Evolutionary conservation across 2,329 filamentous ascomycete species (phyloP), one percentile per base, ranked within the genome.

Genomic region (Pleoardoris graminearum): DNA sequence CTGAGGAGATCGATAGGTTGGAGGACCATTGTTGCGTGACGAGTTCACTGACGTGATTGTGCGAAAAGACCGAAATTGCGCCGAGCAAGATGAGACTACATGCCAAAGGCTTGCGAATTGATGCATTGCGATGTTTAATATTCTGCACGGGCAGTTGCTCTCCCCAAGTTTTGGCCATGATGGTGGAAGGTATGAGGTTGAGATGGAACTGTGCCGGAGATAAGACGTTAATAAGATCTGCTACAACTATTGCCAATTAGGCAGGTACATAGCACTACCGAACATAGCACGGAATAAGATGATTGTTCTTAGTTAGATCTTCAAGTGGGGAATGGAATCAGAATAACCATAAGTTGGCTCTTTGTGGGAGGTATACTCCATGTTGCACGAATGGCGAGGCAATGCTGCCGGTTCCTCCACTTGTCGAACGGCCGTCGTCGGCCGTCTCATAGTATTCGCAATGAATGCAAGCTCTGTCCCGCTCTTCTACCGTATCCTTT

Each of bases 191-290:
- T 44, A 30, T 53, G 38, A 52, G 32, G 41, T 30, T 37, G 32
- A 50, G 27, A 32, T 50, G 50, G 47, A 25, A 27, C 30, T 27
- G 25, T 27, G 33, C 14, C 52, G 57, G 54, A 51, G 49, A 35
- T 51, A 38, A 54, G 32, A 41, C 16, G 30, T 14, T 17, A 50
- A 16, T 32, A 3, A 12, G 7, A 11, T 2, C n/a, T 10, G 11
- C 41, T 12, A 23, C 4, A 12, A 37, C 55, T 55, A 54, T 21
- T 25, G 16, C 41, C 3, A 2, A 41, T 36, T 5, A 22, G 52
- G 52, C 57, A 58, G 50, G 82, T 0, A 77, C 70, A 21, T 4
- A 25, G 8, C 3, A 8, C 19, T 46, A 36, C 36, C 43, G 27
- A 22, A 46, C 42, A 46, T n/a, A 36, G 30, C 30, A 35, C 43